These are phyloP conservation scores for Fraxinus nigra DNA, from an alignment of 305 asterid genomes.

Conservation along the genomic window DNA sequence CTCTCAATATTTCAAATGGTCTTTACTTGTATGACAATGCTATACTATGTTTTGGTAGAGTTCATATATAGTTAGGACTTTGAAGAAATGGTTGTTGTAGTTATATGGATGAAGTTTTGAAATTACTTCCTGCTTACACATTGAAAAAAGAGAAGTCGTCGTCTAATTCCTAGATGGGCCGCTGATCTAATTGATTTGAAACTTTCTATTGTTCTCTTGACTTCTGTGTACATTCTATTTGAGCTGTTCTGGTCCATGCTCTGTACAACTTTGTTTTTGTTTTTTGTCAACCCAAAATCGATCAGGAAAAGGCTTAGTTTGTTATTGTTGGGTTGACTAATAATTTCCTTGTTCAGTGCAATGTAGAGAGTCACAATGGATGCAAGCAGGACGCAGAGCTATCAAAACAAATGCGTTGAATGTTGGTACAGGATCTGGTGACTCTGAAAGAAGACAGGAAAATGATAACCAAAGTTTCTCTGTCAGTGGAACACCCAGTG, in stretches of 20 bases:
- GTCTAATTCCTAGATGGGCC: background rate
- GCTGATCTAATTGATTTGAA: background rate
- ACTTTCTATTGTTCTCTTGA: background rate
- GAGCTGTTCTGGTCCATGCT: background rate
- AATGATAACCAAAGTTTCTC: slow-evolving; percentile 26
- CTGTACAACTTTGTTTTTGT: background rate
- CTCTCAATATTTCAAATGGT: background rate
- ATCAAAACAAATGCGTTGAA: slow-evolving; percentile 43
- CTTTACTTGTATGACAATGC: background rate
- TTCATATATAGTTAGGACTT: background rate
- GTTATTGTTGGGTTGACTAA: background rate
- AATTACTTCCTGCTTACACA: background rate
- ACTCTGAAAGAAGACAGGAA: slow-evolving; percentile 50
- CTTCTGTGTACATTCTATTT: background rate
- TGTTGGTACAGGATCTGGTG: slow-evolving; percentile 58
- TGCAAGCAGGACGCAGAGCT: slow-evolving; percentile 23
- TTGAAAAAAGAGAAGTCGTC: background rate
- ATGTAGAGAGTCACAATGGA: slow-evolving; percentile 31
- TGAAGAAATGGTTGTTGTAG: background rate
- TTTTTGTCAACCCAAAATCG: background rate
- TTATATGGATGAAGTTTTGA: background rate
- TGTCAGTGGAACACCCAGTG: slow-evolving; percentile 23
- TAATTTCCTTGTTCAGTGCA: slow-evolving; percentile 27
- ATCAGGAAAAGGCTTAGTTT: background rate
- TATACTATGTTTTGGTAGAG: background rate